phyloP scores from a whole-genome alignment of 352 stramenopile species.

The Pythium dissimile region DNA sequence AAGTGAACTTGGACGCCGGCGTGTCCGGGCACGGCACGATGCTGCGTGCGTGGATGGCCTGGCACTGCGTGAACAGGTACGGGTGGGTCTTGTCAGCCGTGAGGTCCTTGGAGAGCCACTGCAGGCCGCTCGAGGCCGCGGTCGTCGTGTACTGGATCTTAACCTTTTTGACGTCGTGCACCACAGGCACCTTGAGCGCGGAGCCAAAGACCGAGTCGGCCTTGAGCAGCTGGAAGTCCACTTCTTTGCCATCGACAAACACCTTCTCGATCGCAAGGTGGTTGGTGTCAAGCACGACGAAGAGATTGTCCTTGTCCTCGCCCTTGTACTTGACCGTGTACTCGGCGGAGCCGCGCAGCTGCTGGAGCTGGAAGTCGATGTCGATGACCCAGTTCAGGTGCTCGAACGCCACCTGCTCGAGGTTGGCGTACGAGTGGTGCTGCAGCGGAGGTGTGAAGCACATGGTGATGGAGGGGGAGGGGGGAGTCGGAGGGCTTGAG shows the following conservation, averaged over 20 bases:
- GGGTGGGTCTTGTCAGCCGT: constrained; percentile 93
- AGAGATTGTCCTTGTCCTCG: constrained; percentile 11
- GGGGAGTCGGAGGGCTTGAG: not conserved
- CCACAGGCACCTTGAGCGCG: constrained; percentile 20
- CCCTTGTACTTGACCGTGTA: constrained; percentile 65
- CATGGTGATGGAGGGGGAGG: constrained; percentile 4
- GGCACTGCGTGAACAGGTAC: constrained; percentile 94
- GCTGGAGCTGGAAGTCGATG: constrained; percentile 80
- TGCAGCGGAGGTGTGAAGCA: constrained; percentile 12
- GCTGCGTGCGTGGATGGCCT: constrained; percentile 94
- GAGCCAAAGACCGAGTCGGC: constrained; percentile 61
- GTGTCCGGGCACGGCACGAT: constrained; percentile 96
- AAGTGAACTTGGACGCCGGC: constrained; percentile 93
- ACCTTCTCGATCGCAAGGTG: constrained; percentile 67
- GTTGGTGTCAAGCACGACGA: constrained; percentile 85
- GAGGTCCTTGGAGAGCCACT: constrained; percentile 83
- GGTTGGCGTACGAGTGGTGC: constrained; percentile 86
- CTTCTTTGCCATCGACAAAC: constrained; percentile 40
- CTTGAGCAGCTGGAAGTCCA: constrained; percentile 28
- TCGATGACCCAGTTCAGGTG: constrained; percentile 86
- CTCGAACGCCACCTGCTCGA: constrained; percentile 70
- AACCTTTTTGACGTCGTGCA: constrained; percentile 52
- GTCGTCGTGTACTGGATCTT: constrained; percentile 62
- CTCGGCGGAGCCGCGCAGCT: constrained; percentile 77
- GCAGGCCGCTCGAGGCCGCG: constrained; percentile 3